These are phyloP conservation scores for Arabidopsis hybrid DNA, from an alignment of 441 rosid genomes.

Conservation along the genomic window DNA sequence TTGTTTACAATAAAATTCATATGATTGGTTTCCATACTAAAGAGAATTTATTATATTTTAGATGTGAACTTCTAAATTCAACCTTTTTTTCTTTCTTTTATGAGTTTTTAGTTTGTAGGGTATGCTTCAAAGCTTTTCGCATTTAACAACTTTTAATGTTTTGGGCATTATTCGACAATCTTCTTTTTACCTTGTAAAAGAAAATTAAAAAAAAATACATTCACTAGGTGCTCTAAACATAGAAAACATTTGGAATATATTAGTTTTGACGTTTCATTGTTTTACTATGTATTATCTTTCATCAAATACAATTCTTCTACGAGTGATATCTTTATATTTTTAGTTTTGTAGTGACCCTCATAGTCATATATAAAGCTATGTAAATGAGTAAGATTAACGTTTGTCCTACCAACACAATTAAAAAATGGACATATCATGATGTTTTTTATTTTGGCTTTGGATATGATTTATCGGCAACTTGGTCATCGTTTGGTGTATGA, in stretches of 20 bases:
- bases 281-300: neutral
- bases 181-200: neutral
- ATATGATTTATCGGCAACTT: conserved; percentile 31
- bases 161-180: conserved; percentile 2
- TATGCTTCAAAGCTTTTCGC: conserved; percentile 1
- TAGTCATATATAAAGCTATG: neutral
- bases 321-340: neutral
- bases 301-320: neutral
- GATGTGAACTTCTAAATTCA: neutral
- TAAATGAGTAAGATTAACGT: conserved; percentile 20
- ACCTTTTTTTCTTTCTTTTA: neutral
- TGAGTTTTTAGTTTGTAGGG: conserved; percentile 12
- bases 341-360: conserved; percentile 10
- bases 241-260: neutral
- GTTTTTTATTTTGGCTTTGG: conserved; percentile 1
- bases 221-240: neutral
- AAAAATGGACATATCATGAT: conserved; percentile 9
- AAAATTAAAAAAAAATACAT: neutral
- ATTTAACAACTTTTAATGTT: conserved; percentile 4
- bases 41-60: neutral
- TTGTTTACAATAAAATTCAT: neutral
- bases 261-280: neutral
- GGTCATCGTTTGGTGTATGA: conserved; percentile 34
- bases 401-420: conserved; percentile 25
- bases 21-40: neutral